Conservation (phyloP, 768 basidiomycete species). For the Clathrus columnatus region DNA sequence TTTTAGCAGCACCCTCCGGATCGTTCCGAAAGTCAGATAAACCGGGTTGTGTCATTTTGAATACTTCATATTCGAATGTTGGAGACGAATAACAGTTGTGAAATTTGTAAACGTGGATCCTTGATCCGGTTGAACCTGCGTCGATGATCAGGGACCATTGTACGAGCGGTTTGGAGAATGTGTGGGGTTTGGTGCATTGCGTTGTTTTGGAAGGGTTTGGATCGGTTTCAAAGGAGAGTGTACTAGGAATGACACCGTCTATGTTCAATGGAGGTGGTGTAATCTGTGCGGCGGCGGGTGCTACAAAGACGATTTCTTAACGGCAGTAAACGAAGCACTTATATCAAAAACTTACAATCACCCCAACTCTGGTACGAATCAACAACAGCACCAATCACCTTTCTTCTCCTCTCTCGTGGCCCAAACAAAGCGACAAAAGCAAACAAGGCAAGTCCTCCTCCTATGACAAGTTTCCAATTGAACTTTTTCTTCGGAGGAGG, state of each 20-base stretch:
- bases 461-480: constrained; percentile 27
- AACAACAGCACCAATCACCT: constrained; percentile 16
- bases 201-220: constrained; percentile 66
- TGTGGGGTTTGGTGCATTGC: constrained; percentile 54
- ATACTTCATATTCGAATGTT: constrained; percentile 86
- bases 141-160: constrained; percentile 98
- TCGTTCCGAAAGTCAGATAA: constrained; percentile 53
- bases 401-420: constrained; percentile 29
- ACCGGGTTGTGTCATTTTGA: constrained; percentile 74
- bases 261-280: constrained; percentile 12
- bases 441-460: constrained; percentile 49
- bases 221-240: constrained; percentile 58
- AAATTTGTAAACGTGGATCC: constrained; percentile 99
- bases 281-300: not conserved
- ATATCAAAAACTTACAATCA: constrained; percentile 13
- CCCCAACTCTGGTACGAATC: constrained; percentile 17
- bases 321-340: not conserved
- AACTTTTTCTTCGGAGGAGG: not conserved
- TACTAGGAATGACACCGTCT: not conserved
- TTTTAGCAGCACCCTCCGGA: constrained; percentile 65
- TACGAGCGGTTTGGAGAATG: constrained; percentile 46
- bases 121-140: constrained; percentile 93
- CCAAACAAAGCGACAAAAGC: constrained; percentile 60
- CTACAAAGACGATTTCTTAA: constrained; percentile 11
- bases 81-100: constrained; percentile 76